Evolutionary conservation across 179 eudicot genomes (phyloP).

Genomic region (Spinacia oleracea): DNA sequence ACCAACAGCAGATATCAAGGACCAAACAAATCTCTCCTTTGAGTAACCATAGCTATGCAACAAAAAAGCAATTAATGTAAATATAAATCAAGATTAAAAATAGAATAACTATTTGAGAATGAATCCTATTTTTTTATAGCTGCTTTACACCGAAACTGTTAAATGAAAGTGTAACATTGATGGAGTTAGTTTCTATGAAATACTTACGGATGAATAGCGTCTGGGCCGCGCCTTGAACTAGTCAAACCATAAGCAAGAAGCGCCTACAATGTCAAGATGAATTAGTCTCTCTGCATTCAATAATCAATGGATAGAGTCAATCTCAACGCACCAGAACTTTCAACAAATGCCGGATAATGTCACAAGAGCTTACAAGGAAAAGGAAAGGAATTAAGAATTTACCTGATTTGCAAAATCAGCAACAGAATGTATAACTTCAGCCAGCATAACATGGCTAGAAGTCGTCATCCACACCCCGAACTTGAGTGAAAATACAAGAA

Average conservation of each 20-base stretch:
- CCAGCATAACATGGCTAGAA: slow-evolving; percentile 96
- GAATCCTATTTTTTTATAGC: not conserved
- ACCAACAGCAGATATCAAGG: slow-evolving; percentile 98
- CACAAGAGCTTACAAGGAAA: slow-evolving; percentile 2
- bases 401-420: slow-evolving; percentile 99
- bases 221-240: slow-evolving; percentile 98
- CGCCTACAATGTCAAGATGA: slow-evolving; percentile 59
- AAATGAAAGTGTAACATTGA: not conserved
- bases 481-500: slow-evolving; percentile 92
- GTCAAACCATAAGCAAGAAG: slow-evolving; percentile 98
- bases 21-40: slow-evolving; percentile 98
- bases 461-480: slow-evolving; percentile 91
- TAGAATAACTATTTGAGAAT: not conserved
- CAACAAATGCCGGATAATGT: not conserved
- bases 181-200: not conserved
- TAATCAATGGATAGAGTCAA: slow-evolving; percentile 18
- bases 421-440: slow-evolving; percentile 86
- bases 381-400: not conserved
- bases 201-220: slow-evolving; percentile 97
- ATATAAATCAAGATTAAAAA: not conserved
- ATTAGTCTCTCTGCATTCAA: slow-evolving; percentile 43
- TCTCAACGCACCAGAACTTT: slow-evolving; percentile 1
- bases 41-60: slow-evolving; percentile 85
- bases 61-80: slow-evolving; percentile 31
- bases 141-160: not conserved